Base-by-base conservation (phyloP, 2,329 filamentous ascomycete species). In the Diaporthe vexans region DNA sequence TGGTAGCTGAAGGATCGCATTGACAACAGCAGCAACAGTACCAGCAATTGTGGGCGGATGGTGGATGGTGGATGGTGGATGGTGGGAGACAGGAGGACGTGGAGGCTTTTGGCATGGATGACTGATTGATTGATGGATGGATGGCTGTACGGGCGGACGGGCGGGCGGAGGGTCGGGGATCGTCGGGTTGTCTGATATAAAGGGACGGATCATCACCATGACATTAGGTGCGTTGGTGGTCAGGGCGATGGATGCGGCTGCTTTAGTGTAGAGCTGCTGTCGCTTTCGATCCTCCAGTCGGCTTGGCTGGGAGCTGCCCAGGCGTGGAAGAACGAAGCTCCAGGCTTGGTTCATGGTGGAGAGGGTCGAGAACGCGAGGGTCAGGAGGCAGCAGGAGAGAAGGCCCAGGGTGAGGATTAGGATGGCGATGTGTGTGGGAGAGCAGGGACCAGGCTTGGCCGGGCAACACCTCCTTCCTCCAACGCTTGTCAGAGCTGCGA, bases 381-480 rank as follows among this genome's bases (percentile, higher is more conserved):
- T 68, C 61, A 52, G 46, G 21, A 67, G 43, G 26, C 61, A 35
- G 46, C 46, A 51, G 29, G 29, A 29, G 4, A 29, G 29, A 29
- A 29, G 29, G 29, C 35, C 35, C 35, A 11, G 11, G 21, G 61
- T 21, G 5, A 48, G 46, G 46, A 48, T n/a, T 19, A 3, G 46
- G 46, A 48, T 48, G 29, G 24, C 19, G 24, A 48, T 63, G 37
- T 26, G 59, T 65, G 59, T 65, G 40, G 56, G n/a, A n/a, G 33
- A n/a, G 33, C 56, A 59, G 33, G 56, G 33, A 21, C 19, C 19
- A n/a, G 15, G 58, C 37, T 43, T 19, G 58, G 59, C 29, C 29
- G 59, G 58, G 58, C 58, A 29, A 26, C 61, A 52, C 46, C 46
- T 67, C 61, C 61, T 52, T 52, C 61, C 46, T 67, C 48, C 46